phyloP scores from a whole-genome alignment of 2,329 filamentous ascomycete species.

The Exophiala bonariae region DNA sequence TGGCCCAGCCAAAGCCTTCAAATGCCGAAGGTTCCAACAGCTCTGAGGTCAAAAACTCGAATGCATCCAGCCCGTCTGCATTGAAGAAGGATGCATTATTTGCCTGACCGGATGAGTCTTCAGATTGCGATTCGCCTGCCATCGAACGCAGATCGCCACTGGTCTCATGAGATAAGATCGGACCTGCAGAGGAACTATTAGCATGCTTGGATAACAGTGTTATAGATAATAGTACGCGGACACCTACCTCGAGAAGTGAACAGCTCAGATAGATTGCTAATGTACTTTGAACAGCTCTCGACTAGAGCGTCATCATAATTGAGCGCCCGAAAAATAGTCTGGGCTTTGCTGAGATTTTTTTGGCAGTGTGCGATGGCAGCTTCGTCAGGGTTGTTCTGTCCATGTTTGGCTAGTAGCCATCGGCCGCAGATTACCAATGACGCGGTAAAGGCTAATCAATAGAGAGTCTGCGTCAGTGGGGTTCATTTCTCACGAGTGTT shows the following conservation, averaged over 20 bases:
- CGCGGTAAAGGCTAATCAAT: background rate
- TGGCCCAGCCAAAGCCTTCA: too few species aligned
- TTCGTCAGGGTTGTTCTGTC: background rate
- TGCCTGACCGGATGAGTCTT: too few species aligned
- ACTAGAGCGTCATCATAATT: background rate
- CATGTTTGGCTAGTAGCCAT: background rate
- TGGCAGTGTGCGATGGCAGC: background rate
- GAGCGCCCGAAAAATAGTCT: background rate
- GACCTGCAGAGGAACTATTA: too few species aligned
- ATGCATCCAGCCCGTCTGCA: too few species aligned
- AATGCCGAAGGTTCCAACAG: too few species aligned
- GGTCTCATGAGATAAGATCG: too few species aligned
- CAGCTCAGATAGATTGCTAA: background rate
- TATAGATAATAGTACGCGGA: too few species aligned
- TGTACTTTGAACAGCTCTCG: background rate
- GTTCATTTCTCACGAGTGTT: background rate
- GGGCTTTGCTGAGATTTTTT: background rate
- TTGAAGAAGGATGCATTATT: too few species aligned
- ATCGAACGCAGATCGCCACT: too few species aligned
- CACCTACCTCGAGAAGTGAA: background rate
- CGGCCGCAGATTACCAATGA: background rate
- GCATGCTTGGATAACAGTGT: too few species aligned
- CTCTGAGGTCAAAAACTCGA: too few species aligned
- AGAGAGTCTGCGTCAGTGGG: background rate
- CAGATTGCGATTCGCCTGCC: too few species aligned